Percentiles rank a stretch among this genome's conserved stretches.
Evolutionary conservation across 2,329 filamentous ascomycete genomes (phyloP).

Genomic region (Ceratocystis huliohia): DNA sequence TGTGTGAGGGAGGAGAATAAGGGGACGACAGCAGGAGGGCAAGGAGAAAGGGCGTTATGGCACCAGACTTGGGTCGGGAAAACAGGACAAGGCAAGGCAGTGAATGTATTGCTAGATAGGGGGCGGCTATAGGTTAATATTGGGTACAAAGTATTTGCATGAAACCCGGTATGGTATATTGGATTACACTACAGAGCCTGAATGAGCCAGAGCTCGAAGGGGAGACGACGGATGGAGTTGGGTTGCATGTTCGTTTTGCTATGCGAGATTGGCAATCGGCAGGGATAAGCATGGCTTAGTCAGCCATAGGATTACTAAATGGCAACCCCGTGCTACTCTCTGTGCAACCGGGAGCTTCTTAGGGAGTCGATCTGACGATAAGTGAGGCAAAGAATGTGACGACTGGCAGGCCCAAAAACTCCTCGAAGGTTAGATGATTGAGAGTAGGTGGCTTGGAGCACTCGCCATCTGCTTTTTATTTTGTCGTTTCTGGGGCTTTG

Average conservation of each 20-base stretch:
- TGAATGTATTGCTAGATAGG: background rate
- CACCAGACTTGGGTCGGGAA: background rate
- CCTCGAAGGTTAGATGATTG: too few relatives aligned
- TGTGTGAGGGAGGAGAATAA: slow-evolving; percentile 8
- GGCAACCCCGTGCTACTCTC: background rate
- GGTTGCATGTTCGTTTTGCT: background rate
- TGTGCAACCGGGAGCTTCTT: background rate
- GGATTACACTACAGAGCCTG: too few relatives aligned
- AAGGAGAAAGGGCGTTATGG: background rate
- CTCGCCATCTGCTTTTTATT: too few relatives aligned
- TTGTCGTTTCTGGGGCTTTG: too few relatives aligned
- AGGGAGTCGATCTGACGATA: background rate
- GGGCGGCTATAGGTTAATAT: background rate
- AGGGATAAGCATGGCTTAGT: background rate
- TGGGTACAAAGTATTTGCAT: too few relatives aligned
- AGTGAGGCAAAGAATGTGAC: background rate
- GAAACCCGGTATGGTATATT: too few relatives aligned
- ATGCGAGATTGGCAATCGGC: background rate
- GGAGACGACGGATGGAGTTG: too few relatives aligned
- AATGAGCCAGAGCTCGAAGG: too few relatives aligned
- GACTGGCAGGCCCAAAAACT: background rate
- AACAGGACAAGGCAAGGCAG: background rate
- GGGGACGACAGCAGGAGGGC: background rate
- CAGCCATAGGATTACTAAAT: background rate
- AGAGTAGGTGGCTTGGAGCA: too few relatives aligned